Conservation (phyloP, 306 rosid genomes). For the cucumber (Cucumis sativus) region Cucumber_9930_V3 NC_026655.2:1999501-2000000, state of each 20-base stretch:
- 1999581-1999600: neutral
- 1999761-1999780: conserved; percentile 97
- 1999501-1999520: neutral
- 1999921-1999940: neutral
- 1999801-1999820: neutral
- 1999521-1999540: neutral
- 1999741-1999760: conserved; percentile 82
- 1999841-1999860: neutral
- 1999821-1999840: neutral
- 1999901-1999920: neutral
- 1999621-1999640: conserved; percentile 89
- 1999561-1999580: neutral
- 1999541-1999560: conserved; percentile 20
- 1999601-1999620: conserved; percentile 4
- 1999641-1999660: conserved; percentile 86
- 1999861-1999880: neutral
- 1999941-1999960: neutral
- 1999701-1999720: conserved; percentile 98
- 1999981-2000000: neutral
- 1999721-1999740: conserved; percentile 91
- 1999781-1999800: conserved; percentile 42
- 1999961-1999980: neutral
- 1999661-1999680: conserved; percentile 91
- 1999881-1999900: neutral
- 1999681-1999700: conserved; percentile 95